Conservation (phyloP, 371 early-diverging fungal genomes). For the Mucor irregularis region DNA sequence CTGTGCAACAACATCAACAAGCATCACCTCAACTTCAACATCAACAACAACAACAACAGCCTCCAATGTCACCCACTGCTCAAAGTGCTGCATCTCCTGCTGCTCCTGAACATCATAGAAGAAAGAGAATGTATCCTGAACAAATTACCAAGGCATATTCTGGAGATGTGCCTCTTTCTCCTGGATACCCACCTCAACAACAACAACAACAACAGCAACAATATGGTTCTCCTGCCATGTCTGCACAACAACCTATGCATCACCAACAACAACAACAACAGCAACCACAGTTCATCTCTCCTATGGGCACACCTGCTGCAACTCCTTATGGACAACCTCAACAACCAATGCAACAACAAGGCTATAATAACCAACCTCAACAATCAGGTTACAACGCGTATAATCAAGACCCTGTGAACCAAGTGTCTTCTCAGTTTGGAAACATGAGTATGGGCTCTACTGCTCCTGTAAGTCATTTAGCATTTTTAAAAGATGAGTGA, state of each 20-base stretch:
- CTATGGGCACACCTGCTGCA: conserved; percentile 22
- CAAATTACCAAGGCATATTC: conserved; percentile 51
- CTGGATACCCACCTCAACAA: conserved; percentile 16
- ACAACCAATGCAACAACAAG: conserved; percentile 20
- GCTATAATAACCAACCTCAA: conserved; percentile 28
- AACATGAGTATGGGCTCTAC: conserved; percentile 38
- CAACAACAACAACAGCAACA: conserved; percentile 14
- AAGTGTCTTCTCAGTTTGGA: conserved; percentile 47
- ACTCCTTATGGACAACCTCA: conserved; percentile 19
- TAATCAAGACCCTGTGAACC: conserved; percentile 27
- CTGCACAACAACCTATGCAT: conserved; percentile 19
- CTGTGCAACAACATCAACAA: conserved; percentile 12
- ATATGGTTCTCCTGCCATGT: conserved; percentile 22
- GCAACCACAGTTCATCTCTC: conserved; percentile 33
- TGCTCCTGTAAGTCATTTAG: conserved; percentile 12
- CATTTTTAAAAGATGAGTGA: too few species aligned
- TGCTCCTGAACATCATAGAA: conserved; percentile 34
- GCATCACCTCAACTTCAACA: conserved; percentile 1
- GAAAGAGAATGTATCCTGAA: conserved; percentile 66
- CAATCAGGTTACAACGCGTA: conserved; percentile 32
- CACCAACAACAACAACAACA: too few species aligned
- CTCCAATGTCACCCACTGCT: conserved; percentile 1
- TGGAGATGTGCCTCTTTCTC: conserved; percentile 25
- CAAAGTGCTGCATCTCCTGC: conserved; percentile 6
- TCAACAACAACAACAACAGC: conserved; percentile 5